phyloP scores from a whole-genome alignment of 345 rosid species.

The Anacardium occidentale region DNA sequence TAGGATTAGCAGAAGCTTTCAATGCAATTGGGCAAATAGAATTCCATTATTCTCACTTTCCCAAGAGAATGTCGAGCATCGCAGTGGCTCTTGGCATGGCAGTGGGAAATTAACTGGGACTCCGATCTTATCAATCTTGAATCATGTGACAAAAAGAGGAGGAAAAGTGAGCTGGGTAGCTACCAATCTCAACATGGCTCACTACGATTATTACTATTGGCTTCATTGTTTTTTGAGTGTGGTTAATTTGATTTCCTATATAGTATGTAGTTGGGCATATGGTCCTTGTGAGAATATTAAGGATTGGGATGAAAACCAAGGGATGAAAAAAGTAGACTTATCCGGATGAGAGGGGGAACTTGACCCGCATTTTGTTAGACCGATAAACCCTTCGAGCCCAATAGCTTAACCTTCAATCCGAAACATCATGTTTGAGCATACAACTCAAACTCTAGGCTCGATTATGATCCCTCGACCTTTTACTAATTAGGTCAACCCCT shows the following conservation, averaged over 20 bases:
- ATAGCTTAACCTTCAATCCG: too few relatives aligned
- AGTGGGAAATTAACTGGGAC: constrained; percentile 39
- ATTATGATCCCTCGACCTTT: too few relatives aligned
- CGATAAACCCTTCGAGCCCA: too few relatives aligned
- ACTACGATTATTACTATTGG: constrained; percentile 58
- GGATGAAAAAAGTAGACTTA: constrained; percentile 2
- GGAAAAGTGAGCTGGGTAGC: constrained; percentile 47
- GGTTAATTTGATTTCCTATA: constrained; percentile 40
- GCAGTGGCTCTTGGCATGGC: constrained; percentile 42
- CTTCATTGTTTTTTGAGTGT: constrained; percentile 31
- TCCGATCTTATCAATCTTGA: constrained; percentile 28
- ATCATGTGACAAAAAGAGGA: constrained; percentile 14
- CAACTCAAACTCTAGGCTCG: too few relatives aligned
- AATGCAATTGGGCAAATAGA: constrained; percentile 53
- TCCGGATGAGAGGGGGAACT: too few relatives aligned
- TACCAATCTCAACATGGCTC: constrained; percentile 40
- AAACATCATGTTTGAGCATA: too few relatives aligned
- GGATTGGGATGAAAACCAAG: constrained; percentile 34
- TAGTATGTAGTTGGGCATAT: constrained; percentile 37
- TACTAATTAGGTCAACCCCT: too few relatives aligned
- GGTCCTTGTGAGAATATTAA: constrained; percentile 32
- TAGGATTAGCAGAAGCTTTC: constrained; percentile 45
- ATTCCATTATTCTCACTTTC: constrained; percentile 55
- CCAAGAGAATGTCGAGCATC: constrained; percentile 51
- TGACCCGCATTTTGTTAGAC: too few relatives aligned